Percentiles rank a stretch among this genome's conserved stretches.
Evolutionary conservation across 441 rosid genomes (phyloP).

Genomic region (Corymbia citriodora): DNA sequence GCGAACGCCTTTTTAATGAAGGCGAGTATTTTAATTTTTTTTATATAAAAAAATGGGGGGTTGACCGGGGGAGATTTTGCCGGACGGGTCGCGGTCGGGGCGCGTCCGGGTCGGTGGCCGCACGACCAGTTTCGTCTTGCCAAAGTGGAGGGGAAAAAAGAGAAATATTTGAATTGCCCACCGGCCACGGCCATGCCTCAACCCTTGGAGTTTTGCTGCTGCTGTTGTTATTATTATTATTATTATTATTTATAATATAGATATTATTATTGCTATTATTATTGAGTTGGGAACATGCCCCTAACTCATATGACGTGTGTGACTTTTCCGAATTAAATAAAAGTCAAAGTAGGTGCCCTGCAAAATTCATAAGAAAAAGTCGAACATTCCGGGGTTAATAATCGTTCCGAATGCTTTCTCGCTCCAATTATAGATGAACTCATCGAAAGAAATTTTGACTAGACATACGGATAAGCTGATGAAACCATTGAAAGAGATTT

Average conservation of each 20-base stretch:
- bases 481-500: background rate
- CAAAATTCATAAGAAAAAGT: too few relatives aligned
- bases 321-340: fast-evolving
- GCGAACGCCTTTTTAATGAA: background rate
- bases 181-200: background rate
- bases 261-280: too few relatives aligned
- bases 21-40: too few relatives aligned
- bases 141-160: background rate
- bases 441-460: background rate
- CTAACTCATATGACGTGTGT: too few relatives aligned
- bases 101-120: background rate
- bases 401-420: too few relatives aligned
- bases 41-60: background rate
- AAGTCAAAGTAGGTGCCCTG: background rate
- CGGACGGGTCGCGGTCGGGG: background rate
- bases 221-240: background rate
- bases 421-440: too few relatives aligned
- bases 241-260: background rate
- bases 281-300: too few relatives aligned
- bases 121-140: background rate
- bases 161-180: background rate
- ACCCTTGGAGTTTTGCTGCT: background rate
- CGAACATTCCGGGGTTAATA: too few relatives aligned
- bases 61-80: background rate
- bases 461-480: background rate